phyloP scores from a whole-genome alignment of 2,329 filamentous ascomycete genomes.

The Bipolaris gigantea region DNA sequence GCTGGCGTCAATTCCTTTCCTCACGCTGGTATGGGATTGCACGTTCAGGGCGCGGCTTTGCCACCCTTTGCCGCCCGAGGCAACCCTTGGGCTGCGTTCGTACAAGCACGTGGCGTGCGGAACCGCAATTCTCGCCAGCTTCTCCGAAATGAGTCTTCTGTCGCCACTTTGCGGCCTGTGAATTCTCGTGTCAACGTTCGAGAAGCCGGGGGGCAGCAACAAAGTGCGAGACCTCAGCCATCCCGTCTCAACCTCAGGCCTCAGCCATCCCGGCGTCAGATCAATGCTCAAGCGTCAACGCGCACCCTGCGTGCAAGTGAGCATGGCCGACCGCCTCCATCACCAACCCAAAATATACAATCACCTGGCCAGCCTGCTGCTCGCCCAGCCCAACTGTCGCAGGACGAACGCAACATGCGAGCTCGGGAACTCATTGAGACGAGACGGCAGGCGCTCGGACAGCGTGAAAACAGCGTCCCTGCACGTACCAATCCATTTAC shows the following conservation, averaged over 20 bases:
- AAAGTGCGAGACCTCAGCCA: slow-evolving; percentile 37
- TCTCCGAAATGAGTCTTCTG: slow-evolving; percentile 45
- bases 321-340: slow-evolving; percentile 36
- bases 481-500: slow-evolving; percentile 44
- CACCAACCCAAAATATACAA: slow-evolving; percentile 24
- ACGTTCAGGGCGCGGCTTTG: slow-evolving; percentile 36
- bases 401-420: slow-evolving; percentile 39
- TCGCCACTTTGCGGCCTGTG: slow-evolving; percentile 40
- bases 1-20: slow-evolving; percentile 37
- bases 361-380: slow-evolving; percentile 20
- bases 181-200: slow-evolving; percentile 41
- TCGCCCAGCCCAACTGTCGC: slow-evolving; percentile 33
- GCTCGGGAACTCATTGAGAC: slow-evolving; percentile 44
- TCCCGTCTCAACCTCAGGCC: slow-evolving; percentile 43
- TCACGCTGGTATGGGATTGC: slow-evolving; percentile 37
- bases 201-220: slow-evolving; percentile 31
- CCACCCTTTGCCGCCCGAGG: slow-evolving; percentile 36
- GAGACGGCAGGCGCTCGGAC: slow-evolving; percentile 37
- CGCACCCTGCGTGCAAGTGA: slow-evolving; percentile 42
- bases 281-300: slow-evolving; percentile 41
- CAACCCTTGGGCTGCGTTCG: slow-evolving; percentile 45
- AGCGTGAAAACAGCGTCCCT: slow-evolving; percentile 28
- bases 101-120: slow-evolving; percentile 30
- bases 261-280: slow-evolving; percentile 42
- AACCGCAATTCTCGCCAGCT: slow-evolving; percentile 40